Percentiles rank a stretch among this genome's conserved stretches.
Evolutionary conservation across 2,329 filamentous ascomycete genomes (phyloP).

Genomic region (Pestalotiopsis sp.): DNA sequence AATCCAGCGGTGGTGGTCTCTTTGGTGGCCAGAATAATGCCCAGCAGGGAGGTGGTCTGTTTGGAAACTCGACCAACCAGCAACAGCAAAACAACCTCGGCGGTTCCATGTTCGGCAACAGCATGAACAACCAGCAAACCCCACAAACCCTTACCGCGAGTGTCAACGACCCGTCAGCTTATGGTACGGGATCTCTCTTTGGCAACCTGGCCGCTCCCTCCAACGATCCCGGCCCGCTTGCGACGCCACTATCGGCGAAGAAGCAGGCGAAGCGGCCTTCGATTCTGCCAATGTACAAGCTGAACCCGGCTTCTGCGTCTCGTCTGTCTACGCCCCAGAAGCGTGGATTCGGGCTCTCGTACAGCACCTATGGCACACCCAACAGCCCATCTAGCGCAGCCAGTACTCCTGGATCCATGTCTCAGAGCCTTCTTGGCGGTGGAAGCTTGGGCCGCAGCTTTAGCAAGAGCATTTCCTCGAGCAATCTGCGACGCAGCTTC

Average conservation of each 20-base stretch:
- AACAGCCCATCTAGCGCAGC: slow-evolving; percentile 67
- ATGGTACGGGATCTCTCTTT: slow-evolving; percentile 87
- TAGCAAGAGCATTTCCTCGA: slow-evolving; percentile 86
- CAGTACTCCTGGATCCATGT: slow-evolving; percentile 70
- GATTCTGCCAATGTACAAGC: slow-evolving; percentile 83
- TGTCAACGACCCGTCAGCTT: slow-evolving; percentile 82
- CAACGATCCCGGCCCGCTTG: slow-evolving; percentile 83
- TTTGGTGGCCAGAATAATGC: slow-evolving; percentile 56
- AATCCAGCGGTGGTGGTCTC: slow-evolving; percentile 49
- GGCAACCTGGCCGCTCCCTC: slow-evolving; percentile 60
- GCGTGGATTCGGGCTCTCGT: slow-evolving; percentile 87
- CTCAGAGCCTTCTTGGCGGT: slow-evolving; percentile 65
- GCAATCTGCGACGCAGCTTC: slow-evolving; percentile 80
- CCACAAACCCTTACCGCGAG: slow-evolving; percentile 75
- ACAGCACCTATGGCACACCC: slow-evolving; percentile 88
- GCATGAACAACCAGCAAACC: slow-evolving; percentile 51
- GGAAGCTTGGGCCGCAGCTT: slow-evolving; percentile 73
- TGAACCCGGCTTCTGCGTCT: slow-evolving; percentile 79
- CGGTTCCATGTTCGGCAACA: slow-evolving; percentile 62
- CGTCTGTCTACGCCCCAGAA: slow-evolving; percentile 84
- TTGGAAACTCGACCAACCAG: slow-evolving; percentile 50
- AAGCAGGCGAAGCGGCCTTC: slow-evolving; percentile 76
- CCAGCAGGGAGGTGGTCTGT: slow-evolving; percentile 44
- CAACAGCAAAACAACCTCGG: slow-evolving; percentile 50
- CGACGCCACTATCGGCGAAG: slow-evolving; percentile 81